Conservation (phyloP, 1,139 yeast species). For the Debaryomyces robertsiae region DNA sequence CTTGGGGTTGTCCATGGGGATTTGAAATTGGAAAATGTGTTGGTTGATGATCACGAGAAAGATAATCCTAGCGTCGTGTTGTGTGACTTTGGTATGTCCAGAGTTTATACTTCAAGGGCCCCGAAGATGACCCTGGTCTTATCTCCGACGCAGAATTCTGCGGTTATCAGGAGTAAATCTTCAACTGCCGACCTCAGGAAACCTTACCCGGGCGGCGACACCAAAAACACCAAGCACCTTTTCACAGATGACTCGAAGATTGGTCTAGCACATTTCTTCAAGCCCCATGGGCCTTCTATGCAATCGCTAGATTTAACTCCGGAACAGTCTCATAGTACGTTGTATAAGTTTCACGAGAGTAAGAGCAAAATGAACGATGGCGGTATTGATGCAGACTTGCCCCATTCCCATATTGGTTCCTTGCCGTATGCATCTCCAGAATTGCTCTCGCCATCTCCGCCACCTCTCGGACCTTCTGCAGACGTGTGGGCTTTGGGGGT, state of each 20-base stretch:
- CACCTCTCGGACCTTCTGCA: conserved; percentile 70
- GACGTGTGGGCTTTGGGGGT: conserved; percentile 95
- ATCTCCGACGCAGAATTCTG: conserved; percentile 10
- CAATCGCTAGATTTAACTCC: conserved; percentile 41
- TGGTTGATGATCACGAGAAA: conserved; percentile 48
- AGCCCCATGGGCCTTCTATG: conserved; percentile 39
- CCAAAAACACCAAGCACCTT: conserved; percentile 27
- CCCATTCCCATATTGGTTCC: conserved; percentile 79
- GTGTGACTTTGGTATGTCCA: conserved; percentile 89
- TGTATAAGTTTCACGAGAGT: conserved; percentile 6
- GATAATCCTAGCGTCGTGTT: conserved; percentile 43
- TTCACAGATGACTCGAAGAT: conserved; percentile 37
- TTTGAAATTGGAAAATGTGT: conserved; percentile 81
- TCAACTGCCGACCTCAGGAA: conserved; percentile 37
- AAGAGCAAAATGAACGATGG: conserved; percentile 7
- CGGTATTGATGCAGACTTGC: conserved; percentile 45
- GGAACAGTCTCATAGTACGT: conserved; percentile 20
- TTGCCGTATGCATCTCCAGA: conserved; percentile 94
- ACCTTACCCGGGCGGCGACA: conserved; percentile 40
- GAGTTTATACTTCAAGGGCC: conserved; percentile 35
- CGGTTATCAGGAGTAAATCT: conserved; percentile 51
- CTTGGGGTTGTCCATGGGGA: conserved; percentile 85
- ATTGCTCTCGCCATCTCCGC: conserved; percentile 63
- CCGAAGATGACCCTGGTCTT: conserved; percentile 28
- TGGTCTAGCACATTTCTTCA: conserved; percentile 31